Evolutionary conservation across 805 yeast genomes (phyloP).

Genomic region (Wickerhamiella bombiphila): DNA sequence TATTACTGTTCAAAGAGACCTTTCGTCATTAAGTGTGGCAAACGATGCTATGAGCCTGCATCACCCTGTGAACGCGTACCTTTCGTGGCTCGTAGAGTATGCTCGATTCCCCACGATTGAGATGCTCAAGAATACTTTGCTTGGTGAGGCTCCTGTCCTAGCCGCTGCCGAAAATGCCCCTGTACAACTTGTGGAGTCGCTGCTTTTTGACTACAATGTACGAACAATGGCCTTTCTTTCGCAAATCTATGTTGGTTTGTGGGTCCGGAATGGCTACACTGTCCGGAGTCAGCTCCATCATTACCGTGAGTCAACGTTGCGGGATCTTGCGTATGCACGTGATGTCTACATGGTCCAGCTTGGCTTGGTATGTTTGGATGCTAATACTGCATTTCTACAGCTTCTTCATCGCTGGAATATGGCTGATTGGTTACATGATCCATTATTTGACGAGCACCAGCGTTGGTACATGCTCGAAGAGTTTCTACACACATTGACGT

Average conservation of each 20-base stretch:
- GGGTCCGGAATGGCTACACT: constrained; percentile 90
- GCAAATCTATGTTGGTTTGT: constrained; percentile 74
- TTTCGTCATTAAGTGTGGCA: constrained; percentile 22
- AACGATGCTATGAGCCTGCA: constrained; percentile 47
- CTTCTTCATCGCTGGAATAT: constrained; percentile 60
- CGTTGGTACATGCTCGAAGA: constrained; percentile 65
- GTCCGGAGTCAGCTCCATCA: constrained; percentile 65
- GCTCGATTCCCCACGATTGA: constrained; percentile 18
- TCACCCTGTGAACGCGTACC: constrained; percentile 65
- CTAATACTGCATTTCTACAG: constrained; percentile 42
- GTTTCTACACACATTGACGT: constrained; percentile 51
- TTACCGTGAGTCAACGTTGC: constrained; percentile 59
- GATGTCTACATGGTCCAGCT: constrained; percentile 62
- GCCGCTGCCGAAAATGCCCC: constrained; percentile 5
- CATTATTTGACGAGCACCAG: constrained; percentile 24
- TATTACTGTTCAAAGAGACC: background rate
- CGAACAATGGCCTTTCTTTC: constrained; percentile 63
- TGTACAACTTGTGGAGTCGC: constrained; percentile 15
- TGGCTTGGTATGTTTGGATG: constrained; percentile 39
- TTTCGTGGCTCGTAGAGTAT: constrained; percentile 57
- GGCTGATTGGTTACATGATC: constrained; percentile 38
- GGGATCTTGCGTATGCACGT: constrained; percentile 71
- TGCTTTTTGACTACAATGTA: constrained; percentile 57
- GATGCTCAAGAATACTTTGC: constrained; percentile 16
- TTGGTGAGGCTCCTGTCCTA: constrained; percentile 4